These are phyloP conservation scores for Magnusiomyces magnusii DNA, from an alignment of 1,139 yeast species.

Conservation along the genomic window DNA sequence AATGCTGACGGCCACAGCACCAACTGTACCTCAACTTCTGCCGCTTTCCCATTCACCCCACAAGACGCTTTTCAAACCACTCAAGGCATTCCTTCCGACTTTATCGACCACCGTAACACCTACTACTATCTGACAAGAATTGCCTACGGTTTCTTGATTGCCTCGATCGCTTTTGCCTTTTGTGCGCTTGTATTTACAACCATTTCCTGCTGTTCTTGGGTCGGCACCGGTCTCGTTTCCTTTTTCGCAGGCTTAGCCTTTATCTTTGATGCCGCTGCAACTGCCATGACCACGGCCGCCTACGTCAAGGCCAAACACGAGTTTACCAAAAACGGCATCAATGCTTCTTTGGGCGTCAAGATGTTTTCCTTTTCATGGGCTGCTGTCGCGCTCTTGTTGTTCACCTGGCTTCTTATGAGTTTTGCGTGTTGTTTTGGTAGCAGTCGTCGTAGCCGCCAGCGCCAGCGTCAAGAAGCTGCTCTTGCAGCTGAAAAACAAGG, in stretches of 20 bases:
- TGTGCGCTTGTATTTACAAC: conserved; percentile 40
- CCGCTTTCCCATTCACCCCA: conserved; percentile 68
- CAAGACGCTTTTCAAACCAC: conserved; percentile 44
- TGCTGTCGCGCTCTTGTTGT: conserved; percentile 41
- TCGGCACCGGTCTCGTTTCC: conserved; percentile 33
- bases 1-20: conserved; percentile 33
- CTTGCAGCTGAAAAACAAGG: neutral
- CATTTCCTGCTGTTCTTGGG: conserved; percentile 29
- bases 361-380: conserved; percentile 63
- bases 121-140: conserved; percentile 60
- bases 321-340: conserved; percentile 43
- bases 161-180: conserved; percentile 51
- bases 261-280: conserved; percentile 46
- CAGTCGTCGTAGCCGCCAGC: neutral
- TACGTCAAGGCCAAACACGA: conserved; percentile 54
- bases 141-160: conserved; percentile 59
- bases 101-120: conserved; percentile 40
- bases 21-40: conserved; percentile 41
- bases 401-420: conserved; percentile 30
- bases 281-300: conserved; percentile 57
- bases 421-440: conserved; percentile 26
- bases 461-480: neutral
- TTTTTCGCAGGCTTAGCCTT: conserved; percentile 39
- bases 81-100: conserved; percentile 42
- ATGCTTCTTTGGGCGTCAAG: conserved; percentile 49